A percentile compares a stretch with the other conserved stretches of the same genome.
Evolutionary conservation across 768 basidiomycete genomes (phyloP).

Genomic region (Paxillus rubicundulus): DNA sequence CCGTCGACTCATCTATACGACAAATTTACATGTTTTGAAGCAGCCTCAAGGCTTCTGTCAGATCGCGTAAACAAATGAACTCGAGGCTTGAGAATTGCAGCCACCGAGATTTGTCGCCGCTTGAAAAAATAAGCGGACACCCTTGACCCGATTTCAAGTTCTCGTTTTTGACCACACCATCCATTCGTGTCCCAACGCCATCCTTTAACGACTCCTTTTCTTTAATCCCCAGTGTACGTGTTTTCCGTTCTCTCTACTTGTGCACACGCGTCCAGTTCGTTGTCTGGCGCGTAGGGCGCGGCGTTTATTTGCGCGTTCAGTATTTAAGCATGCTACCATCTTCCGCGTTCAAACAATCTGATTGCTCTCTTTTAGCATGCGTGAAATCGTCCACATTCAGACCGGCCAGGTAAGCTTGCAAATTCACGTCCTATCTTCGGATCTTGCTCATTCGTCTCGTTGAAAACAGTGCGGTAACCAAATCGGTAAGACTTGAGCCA

Average conservation of each 20-base stretch:
- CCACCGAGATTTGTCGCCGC: constrained; percentile 32
- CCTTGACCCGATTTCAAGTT: constrained; percentile 35
- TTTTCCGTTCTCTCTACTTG: constrained; percentile 4
- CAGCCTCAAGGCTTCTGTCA: constrained; percentile 9
- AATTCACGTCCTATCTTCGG: neutral
- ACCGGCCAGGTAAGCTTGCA: constrained; percentile 81
- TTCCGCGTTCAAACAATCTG: constrained; percentile 20
- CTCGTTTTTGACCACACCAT: constrained; percentile 36
- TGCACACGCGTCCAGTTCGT: constrained; percentile 17
- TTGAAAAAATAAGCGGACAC: constrained; percentile 38
- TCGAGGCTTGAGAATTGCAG: constrained; percentile 12
- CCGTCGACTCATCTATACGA: neutral
- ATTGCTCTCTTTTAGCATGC: constrained; percentile 63
- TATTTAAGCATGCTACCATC: constrained; percentile 17
- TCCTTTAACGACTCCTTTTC: constrained; percentile 30
- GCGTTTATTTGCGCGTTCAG: constrained; percentile 16
- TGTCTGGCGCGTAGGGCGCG: constrained; percentile 28
- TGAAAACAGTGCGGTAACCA: constrained; percentile 91
- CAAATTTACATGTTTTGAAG: neutral
- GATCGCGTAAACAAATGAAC: constrained; percentile 6
- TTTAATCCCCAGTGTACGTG: constrained; percentile 31
- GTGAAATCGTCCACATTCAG: constrained; percentile 99
- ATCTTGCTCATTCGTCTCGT: constrained; percentile 29
- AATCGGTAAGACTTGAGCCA: constrained; percentile 67
- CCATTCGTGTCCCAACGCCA: constrained; percentile 33